Evolutionary conservation across 495 filamentous ascomycete species (phyloP), one percentile per base, ranked within the genome.

Genomic region (Corynascus novoguineensis): DNA sequence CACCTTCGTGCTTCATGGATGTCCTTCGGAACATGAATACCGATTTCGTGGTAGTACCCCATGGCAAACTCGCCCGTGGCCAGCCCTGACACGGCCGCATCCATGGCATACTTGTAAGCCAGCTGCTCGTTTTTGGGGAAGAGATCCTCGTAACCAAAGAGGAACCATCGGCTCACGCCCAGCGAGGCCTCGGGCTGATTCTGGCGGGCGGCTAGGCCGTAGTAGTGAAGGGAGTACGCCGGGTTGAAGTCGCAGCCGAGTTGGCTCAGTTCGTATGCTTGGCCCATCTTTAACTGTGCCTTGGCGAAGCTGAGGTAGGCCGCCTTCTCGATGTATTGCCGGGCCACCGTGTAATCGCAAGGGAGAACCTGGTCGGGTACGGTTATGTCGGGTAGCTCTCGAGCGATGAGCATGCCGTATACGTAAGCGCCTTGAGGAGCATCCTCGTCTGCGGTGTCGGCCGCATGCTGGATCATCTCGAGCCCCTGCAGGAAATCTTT

Each of bases 111-210:
- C 25, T 80, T 86, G 68, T 88, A 98, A 5, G 93, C 95, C 10
- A 97, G 75, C 60, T 88, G 86, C 71, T 98, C 95, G 64, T 96
- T 97, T 77, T 97, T 97, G 38, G 88, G 82, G 66, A 98, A 97
- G 6, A 91, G 78, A 24, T 83, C 83, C 66, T 97, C 92, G 60
- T 91, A 89, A 8, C 93, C 93, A 65, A 93, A 97, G 25, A 98
- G 78, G 71, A 97, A 97, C 93, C 93, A 98, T 71, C 97, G 95
- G 66, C 92, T 97, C 57, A 98, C 92, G 24, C 91, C 90, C 81
- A 98, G 90, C 50, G 96, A 89, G 0, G 92, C 93, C 64, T 97
- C 93, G 0, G 88, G 73, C 63, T 97, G 90, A 29, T 80, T 81
- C 71, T 97, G 95, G 38, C 87, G 84, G 4, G 93, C 86, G 19